Base-by-base conservation (phyloP, 2,329 filamentous ascomycete genomes). In the Pezicula radicicola region DNA sequence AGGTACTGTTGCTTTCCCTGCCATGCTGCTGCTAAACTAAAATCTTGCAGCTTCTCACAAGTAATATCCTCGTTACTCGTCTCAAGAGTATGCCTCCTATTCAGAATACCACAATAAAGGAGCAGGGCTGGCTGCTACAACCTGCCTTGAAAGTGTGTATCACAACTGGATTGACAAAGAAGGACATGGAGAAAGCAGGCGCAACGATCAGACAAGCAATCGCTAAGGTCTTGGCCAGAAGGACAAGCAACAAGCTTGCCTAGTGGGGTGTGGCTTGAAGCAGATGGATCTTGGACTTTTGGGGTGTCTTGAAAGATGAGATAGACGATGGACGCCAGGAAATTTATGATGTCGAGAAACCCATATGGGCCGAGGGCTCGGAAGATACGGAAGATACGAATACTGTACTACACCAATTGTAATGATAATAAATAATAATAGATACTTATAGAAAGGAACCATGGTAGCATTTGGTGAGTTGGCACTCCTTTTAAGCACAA, bases 121-220 rank as follows among this genome's bases (percentile, higher is more conserved):
- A 92, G 53, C 78, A 83, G 41, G 79, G 78, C 35, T 89, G 87
- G 75, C 80, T 82, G 54, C 77, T 86, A n/a, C 79, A 82, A 60
- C 90, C 94, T 8, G 90, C 91, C 1, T 78, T 99, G 55, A 97
- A 97, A 73, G 83, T 97, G 10, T 97, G 93, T 66, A 78, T 97
- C 49, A 96, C 92, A 0, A 89, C 83, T 5, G 94, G 89, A 2
- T 75, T 99, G 56, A 88, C 89, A 21, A 95, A 89, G 76, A 97
- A 96, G 75, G 94, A 99, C 69, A 88, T 92, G 50, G 95, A 99
- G 74, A 96, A 95, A 76, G 91, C 94, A 1, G 94, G 92, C 13
- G 84, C 87, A 7, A 85, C 82, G 8, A 92, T 99, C 60, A 80
- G 93, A 54, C 92, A 97, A 72, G 93, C 93, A 13, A 89, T 97